Conservation (phyloP, 2,329 filamentous ascomycete genomes). For the Verticillium nonalfalfae region DNA sequence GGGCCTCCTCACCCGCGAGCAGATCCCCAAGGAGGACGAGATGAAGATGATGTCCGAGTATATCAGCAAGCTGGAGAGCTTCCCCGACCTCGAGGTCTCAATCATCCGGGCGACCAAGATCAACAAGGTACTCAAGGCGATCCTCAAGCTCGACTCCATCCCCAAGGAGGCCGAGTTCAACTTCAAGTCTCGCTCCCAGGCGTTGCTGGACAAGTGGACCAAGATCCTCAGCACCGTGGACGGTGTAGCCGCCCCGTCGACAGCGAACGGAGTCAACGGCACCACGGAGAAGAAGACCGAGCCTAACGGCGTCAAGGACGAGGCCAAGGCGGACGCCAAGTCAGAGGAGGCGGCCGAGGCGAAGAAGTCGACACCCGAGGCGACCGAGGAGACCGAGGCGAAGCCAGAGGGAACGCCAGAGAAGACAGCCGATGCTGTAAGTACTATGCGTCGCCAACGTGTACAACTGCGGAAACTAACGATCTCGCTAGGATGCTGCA, state of each 20-base stretch:
- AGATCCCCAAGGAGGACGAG: conserved; percentile 78
- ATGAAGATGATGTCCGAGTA: conserved; percentile 75
- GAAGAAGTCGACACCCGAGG: conserved; percentile 18
- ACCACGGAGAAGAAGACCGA: conserved; percentile 34
- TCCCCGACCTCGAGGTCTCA: conserved; percentile 73
- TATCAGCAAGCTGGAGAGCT: conserved; percentile 73
- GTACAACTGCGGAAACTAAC: background rate
- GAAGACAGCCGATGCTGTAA: conserved; percentile 27
- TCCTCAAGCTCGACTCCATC: conserved; percentile 80
- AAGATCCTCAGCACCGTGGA: conserved; percentile 64
- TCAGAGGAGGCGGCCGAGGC: conserved; percentile 30
- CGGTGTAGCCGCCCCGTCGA: conserved; percentile 26
- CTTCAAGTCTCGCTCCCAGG: conserved; percentile 79
- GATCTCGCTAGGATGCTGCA: background rate
- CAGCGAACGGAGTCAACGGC: conserved; percentile 43
- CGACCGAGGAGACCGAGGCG: conserved; percentile 19
- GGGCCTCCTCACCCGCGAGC: conserved; percentile 79
- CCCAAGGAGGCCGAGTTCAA: conserved; percentile 83
- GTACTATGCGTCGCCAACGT: conserved; percentile 1
- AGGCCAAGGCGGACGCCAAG: conserved; percentile 26
- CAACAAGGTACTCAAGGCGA: conserved; percentile 95
- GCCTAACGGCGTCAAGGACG: conserved; percentile 32
- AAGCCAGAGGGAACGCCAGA: conserved; percentile 9
- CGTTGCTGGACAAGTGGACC: conserved; percentile 84
- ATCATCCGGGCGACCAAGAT: conserved; percentile 94